Evolutionary conservation across 768 basidiomycete species (phyloP), one percentile per base, ranked within the genome.

Genomic region (Phaeotremella fagi): DNA sequence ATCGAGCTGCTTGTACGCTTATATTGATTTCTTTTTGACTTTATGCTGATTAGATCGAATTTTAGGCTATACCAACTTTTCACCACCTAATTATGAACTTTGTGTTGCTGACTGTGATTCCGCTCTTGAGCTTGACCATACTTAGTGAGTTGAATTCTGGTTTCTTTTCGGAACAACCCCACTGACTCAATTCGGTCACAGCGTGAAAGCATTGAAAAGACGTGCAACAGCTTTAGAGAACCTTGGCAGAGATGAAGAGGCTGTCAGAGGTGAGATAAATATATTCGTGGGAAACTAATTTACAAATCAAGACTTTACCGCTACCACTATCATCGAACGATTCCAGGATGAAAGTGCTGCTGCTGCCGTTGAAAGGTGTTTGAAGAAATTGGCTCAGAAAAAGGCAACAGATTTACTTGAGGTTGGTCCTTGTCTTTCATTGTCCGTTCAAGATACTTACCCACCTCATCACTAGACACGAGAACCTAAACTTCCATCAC

Each of bases 301-400:
- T 18, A 9, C n/a, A 7, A 9, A 14, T n/a, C n/a, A 23, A 1
- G 94, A 99, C 74, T 98, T 85, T 79, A 97, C 94, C 0, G 89
- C 94, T n/a, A 85, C 88, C 0, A 90, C 92, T 15, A 94, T 99
- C 60, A 81, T 99, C 36, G 90, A 92, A 74, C 84, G 85, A 66
- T 95, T 98, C 82, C 80, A 85, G 70, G 90, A 92, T 67, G 82
- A 87, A 57, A 62, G 77, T 0, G 85, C 90, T 1, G 82, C 86
- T 3, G 80, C 83, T 48, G 78, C 87, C 0, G 90, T 98, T 6
- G 95, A 98, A 72, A 83, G 90, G n/a, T 88, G 94, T 18, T 76
- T 98, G 67, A 91, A 92, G 76, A 83, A 84, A 57, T 75, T 95
- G 27, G 81, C 94, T 0, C 75, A 80, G 1, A 78, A 83, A 66